These are phyloP conservation scores for Mortierella sp. DNA, from an alignment of 371 early-diverging fungal species.

Conservation along the genomic window DNA sequence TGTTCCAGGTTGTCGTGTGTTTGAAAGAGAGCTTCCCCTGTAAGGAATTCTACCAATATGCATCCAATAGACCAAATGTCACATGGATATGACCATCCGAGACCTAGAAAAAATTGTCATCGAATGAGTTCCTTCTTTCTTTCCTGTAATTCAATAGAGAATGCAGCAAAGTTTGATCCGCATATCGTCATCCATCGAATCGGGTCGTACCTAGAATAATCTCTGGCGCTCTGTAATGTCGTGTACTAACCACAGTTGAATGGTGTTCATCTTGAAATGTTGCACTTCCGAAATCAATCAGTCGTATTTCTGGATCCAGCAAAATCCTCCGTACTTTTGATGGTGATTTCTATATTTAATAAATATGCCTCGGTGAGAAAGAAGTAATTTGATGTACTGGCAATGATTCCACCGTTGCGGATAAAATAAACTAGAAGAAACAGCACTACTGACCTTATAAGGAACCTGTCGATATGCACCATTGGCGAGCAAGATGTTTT, in stretches of 20 bases:
- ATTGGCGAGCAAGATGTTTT: slow-evolving; percentile 80
- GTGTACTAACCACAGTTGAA: slow-evolving; percentile 88
- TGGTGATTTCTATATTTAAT: slow-evolving; percentile 26
- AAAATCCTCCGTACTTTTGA: slow-evolving; percentile 69
- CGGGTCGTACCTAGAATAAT: slow-evolving; percentile 81
- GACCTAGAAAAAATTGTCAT: slow-evolving; percentile 42
- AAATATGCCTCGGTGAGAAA: not conserved
- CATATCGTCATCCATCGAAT: not conserved
- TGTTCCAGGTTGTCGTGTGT: slow-evolving; percentile 90
- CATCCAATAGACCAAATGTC: slow-evolving; percentile 99
- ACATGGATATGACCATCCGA: slow-evolving; percentile 96
- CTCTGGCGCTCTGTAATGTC: slow-evolving; percentile 98
- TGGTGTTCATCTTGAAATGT: slow-evolving; percentile 96
- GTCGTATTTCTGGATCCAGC: slow-evolving; percentile 79
- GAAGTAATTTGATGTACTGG: not conserved
- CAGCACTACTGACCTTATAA: slow-evolving; percentile 31
- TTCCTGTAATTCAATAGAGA: not conserved
- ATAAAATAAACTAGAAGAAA: not conserved
- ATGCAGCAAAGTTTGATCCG: not conserved
- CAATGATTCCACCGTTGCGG: not conserved
- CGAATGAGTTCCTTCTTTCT: not conserved
- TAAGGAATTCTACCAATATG: slow-evolving; percentile 93
- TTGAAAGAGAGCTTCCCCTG: slow-evolving; percentile 96
- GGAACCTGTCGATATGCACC: slow-evolving; percentile 45
- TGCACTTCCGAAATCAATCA: slow-evolving; percentile 97